Evolutionary conservation across 805 yeast species (phyloP).

Genomic region (Candida morakotiae): DNA sequence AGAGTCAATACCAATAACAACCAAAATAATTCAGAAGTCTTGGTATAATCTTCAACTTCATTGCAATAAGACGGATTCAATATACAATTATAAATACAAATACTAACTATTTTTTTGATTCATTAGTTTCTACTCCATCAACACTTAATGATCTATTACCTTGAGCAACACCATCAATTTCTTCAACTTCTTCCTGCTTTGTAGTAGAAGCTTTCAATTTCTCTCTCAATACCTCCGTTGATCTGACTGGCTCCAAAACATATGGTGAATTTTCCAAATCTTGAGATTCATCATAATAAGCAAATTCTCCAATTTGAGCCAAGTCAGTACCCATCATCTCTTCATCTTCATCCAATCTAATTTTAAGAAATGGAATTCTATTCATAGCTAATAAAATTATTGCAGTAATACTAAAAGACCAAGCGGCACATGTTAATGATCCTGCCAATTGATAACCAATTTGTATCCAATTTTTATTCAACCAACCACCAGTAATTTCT

Average conservation of each 20-base stretch:
- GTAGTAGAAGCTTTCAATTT: constrained; percentile 24
- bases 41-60: no score
- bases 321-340: constrained; percentile 87
- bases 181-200: constrained; percentile 11
- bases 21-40: no score
- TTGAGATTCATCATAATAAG: constrained; percentile 63
- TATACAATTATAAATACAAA: no score
- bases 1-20: no score
- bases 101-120: constrained; percentile 8
- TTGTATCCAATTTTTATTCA: constrained; percentile 77
- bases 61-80: no score
- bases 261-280: constrained; percentile 43
- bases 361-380: constrained; percentile 72
- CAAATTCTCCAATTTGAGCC: constrained; percentile 87
- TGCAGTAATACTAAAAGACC: constrained; percentile 74
- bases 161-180: constrained; percentile 13
- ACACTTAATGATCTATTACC: constrained; percentile 16
- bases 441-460: constrained; percentile 88
- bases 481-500: constrained; percentile 80
- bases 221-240: constrained; percentile 39
- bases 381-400: constrained; percentile 64
- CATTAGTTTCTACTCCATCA: constrained; percentile 15
- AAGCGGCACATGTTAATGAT: constrained; percentile 60
- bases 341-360: constrained; percentile 81
- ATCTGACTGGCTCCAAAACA: constrained; percentile 77